A percentile compares a stretch with the other conserved stretches of the same genome.
phyloP scores from a whole-genome alignment of 345 rosid species.

The Eucalyptus viminalis region DNA sequence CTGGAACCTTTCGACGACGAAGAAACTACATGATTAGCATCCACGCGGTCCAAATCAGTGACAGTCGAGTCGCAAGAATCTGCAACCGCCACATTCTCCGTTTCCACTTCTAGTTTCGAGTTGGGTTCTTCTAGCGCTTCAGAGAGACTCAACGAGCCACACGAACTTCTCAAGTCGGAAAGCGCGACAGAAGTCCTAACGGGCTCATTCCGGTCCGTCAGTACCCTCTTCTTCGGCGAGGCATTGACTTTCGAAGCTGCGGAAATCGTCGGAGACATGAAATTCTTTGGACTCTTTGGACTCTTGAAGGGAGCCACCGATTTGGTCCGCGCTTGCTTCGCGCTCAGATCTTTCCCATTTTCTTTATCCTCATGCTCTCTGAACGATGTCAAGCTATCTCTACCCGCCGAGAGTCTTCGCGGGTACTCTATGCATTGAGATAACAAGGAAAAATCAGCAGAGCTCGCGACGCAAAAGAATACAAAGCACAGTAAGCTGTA shows the following conservation, averaged over 20 bases:
- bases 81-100: background rate
- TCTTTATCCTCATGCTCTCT: conserved; percentile 52
- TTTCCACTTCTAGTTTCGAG: conserved; percentile 11
- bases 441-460: background rate
- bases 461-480: background rate
- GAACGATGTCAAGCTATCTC: conserved; percentile 21
- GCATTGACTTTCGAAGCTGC: conserved; percentile 65
- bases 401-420: conserved; percentile 20
- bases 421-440: conserved; percentile 16
- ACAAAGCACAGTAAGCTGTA: background rate
- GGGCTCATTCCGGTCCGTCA: conserved; percentile 48
- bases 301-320: conserved; percentile 30
- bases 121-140: conserved; percentile 13
- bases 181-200: conserved; percentile 27
- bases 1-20: background rate
- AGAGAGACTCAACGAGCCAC: background rate
- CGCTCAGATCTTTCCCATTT: conserved; percentile 26
- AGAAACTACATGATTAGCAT: background rate
- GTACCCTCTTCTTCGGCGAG: conserved; percentile 67
- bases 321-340: conserved; percentile 15
- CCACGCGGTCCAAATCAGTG: conserved; percentile 1
- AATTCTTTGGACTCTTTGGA: conserved; percentile 54
- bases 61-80: conserved; percentile 10
- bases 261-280: conserved; percentile 87
- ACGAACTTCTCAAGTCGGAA: conserved; percentile 20